phyloP scores from a whole-genome alignment of 2,329 filamentous ascomycete species.

The Meredithiella fracta region DNA sequence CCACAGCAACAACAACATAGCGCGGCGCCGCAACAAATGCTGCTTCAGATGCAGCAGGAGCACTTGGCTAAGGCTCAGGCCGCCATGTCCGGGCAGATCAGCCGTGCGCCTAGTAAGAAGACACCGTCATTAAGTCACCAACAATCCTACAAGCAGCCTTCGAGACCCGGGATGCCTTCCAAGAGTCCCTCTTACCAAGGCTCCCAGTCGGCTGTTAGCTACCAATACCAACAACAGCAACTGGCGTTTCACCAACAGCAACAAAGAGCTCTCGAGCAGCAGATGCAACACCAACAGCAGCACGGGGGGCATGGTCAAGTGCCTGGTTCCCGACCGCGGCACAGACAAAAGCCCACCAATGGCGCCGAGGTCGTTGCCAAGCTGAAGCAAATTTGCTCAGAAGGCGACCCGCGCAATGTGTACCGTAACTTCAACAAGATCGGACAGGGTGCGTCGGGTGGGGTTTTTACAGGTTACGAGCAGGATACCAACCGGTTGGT shows the following conservation, averaged over 20 bases:
- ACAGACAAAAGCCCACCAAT: conserved; percentile 62
- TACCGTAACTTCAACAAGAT: conserved; percentile 88
- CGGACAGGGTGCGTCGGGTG: conserved; percentile 89
- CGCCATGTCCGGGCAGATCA: conserved; percentile 52
- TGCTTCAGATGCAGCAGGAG: conserved; percentile 70
- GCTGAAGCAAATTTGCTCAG: conserved; percentile 76
- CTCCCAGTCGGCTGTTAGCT: conserved; percentile 12
- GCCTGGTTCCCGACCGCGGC: conserved; percentile 51
- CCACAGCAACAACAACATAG: conserved; percentile 1
- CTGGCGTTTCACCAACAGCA: conserved; percentile 15
- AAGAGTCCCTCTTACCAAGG: conserved; percentile 9
- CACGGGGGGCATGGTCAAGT: conserved; percentile 20
- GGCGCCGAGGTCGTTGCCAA: conserved; percentile 67
- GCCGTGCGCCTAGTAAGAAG: conserved; percentile 18
- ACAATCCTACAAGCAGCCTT: conserved; percentile 6
- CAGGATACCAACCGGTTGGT: conserved; percentile 71
- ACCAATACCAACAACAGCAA: conserved; percentile 11
- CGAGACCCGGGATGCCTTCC: not conserved
- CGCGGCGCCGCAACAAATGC: conserved; percentile 30
- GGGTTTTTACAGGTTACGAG: conserved; percentile 85
- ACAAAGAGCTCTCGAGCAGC: conserved; percentile 10
- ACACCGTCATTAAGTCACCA: not conserved
- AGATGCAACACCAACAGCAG: conserved; percentile 24
- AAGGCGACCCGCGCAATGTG: conserved; percentile 73
- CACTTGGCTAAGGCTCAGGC: conserved; percentile 68